Percentiles rank a stretch among this genome's conserved stretches.
These are phyloP conservation scores for Aphanomyces astaci DNA, from an alignment of 352 stramenopile genomes.

Conservation along the genomic window DNA sequence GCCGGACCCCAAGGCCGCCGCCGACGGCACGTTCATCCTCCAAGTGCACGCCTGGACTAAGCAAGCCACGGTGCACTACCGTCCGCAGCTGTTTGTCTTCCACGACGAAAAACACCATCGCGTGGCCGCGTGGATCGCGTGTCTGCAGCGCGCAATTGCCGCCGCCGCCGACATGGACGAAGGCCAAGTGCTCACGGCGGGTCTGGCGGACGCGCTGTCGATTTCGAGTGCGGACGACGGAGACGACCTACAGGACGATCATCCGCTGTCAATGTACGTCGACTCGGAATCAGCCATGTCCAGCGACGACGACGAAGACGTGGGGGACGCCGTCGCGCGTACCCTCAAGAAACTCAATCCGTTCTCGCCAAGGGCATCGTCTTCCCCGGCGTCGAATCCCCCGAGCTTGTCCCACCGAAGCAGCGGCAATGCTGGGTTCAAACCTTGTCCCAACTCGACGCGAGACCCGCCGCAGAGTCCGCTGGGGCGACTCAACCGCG, in stretches of 20 bases:
- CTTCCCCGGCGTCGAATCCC: not conserved
- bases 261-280: not conserved
- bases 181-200: conserved; percentile 35
- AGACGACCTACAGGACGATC: no score
- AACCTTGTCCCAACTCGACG: no score
- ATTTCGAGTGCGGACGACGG: conserved; percentile 8
- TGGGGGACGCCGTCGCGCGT: conserved; percentile 24
- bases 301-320: conserved; percentile 49
- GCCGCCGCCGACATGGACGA: conserved; percentile 27
- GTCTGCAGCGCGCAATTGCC: conserved; percentile 56
- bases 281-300: conserved; percentile 33
- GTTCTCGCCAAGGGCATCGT: conserved; percentile 12
- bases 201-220: conserved; percentile 19
- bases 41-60: conserved; percentile 67
- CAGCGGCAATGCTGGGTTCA: no score
- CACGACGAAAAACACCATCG: conserved; percentile 58
- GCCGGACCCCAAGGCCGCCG: conserved; percentile 63
- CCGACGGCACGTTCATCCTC: conserved; percentile 70
- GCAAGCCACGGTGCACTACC: conserved; percentile 45
- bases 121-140: conserved; percentile 71
- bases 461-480: not conserved
- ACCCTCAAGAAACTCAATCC: conserved; percentile 22
- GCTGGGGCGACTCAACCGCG: conserved; percentile 7
- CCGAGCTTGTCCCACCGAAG: not conserved
- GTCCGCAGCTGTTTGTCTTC: conserved; percentile 60